Percentiles rank a stretch among this genome's conserved stretches.
These are phyloP conservation scores for Madurella fahalii DNA, from an alignment of 2,329 filamentous ascomycete genomes.

Conservation along the genomic window DNA sequence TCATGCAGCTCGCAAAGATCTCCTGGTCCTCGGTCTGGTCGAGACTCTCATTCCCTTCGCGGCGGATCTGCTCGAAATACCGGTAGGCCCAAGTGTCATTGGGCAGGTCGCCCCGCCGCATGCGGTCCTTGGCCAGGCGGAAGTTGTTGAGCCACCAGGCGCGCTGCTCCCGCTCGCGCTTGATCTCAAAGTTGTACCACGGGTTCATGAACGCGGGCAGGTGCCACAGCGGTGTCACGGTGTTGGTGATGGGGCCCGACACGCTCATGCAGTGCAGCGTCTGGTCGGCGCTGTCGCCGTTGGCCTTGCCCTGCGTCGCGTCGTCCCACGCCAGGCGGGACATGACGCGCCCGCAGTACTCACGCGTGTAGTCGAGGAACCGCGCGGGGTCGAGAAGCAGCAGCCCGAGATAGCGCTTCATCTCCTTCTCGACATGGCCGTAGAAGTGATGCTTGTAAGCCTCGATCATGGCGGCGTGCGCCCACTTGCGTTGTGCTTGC, in stretches of 20 bases:
- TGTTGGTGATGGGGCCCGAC: conserved; percentile 49
- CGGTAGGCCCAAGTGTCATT: conserved; percentile 45
- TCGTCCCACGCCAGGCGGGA: conserved; percentile 48
- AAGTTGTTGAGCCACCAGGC: conserved; percentile 45
- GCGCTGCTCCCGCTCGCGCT: conserved; percentile 41
- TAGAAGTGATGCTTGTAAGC: conserved; percentile 40
- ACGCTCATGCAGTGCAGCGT: conserved; percentile 50
- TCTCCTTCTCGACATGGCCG: conserved; percentile 46
- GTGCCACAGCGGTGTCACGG: conserved; percentile 45
- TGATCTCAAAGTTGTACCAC: conserved; percentile 45
- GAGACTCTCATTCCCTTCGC: conserved; percentile 37
- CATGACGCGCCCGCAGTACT: conserved; percentile 49
- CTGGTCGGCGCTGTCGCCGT: conserved; percentile 44
- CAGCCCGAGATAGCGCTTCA: conserved; percentile 43
- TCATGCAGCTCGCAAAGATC: conserved; percentile 47
- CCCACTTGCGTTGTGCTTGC: conserved; percentile 48
- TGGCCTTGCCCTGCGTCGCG: conserved; percentile 41
- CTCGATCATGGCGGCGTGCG: conserved; percentile 43
- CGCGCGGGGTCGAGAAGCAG: conserved; percentile 43
- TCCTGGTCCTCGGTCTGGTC: conserved; percentile 42
- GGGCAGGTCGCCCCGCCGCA: conserved; percentile 38
- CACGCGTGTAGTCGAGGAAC: conserved; percentile 44
- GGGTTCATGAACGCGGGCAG: conserved; percentile 43
- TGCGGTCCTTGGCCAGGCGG: conserved; percentile 39
- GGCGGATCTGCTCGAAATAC: conserved; percentile 43